These are phyloP conservation scores for Xylaria acuta DNA, from an alignment of 495 filamentous ascomycete species.

Conservation along the genomic window DNA sequence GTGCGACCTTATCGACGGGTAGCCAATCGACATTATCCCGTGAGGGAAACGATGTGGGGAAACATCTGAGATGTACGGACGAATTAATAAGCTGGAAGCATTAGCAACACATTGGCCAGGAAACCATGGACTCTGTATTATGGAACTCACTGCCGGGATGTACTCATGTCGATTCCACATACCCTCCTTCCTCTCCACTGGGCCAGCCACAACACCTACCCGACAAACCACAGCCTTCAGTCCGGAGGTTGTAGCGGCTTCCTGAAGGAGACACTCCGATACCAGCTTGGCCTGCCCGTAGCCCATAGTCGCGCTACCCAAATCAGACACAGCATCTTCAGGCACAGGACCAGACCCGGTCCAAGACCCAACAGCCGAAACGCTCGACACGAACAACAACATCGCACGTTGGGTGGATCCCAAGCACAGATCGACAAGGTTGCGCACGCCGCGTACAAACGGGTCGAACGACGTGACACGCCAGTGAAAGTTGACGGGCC, in stretches of 20 bases:
- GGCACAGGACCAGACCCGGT: not conserved
- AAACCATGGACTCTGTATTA: not conserved
- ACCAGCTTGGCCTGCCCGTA: not conserved
- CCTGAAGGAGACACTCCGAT: conserved; percentile 34
- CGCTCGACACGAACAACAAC: not conserved
- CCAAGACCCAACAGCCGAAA: not conserved
- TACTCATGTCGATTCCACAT: conserved; percentile 55
- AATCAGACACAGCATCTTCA: not conserved
- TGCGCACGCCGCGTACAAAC: conserved; percentile 30
- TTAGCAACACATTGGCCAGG: not conserved
- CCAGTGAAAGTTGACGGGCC: conserved; percentile 47
- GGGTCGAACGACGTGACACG: conserved; percentile 38
- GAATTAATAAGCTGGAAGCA: conserved; percentile 1
- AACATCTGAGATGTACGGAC: conserved; percentile 30
- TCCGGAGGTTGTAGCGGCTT: conserved; percentile 28
- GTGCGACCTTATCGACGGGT: conserved; percentile 50
- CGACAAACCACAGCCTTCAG: conserved; percentile 41
- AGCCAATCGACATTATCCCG: conserved; percentile 51
- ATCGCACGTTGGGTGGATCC: not conserved
- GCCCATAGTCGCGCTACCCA: not conserved
- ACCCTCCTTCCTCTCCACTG: conserved; percentile 26
- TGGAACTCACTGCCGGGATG: conserved; percentile 46
- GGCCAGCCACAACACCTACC: conserved; percentile 54
- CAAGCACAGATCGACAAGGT: conserved; percentile 31
- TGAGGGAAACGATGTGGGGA: conserved; percentile 37